Evolutionary conservation across 192 early-diverging fungal genomes (phyloP).

Genomic region (Mortierella alpina): DNA sequence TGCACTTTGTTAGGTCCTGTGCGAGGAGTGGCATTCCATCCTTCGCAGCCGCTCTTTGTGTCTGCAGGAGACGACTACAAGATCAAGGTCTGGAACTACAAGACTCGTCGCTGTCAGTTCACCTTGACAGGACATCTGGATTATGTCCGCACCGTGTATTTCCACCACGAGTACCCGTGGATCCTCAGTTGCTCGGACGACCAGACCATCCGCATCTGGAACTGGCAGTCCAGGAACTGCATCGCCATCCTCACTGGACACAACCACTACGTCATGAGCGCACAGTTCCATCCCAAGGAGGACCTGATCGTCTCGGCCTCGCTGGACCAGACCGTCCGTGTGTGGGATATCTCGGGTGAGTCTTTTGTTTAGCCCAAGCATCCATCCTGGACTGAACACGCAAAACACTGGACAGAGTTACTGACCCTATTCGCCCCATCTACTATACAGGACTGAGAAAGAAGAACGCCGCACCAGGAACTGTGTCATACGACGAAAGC

Average conservation of each 20-base stretch:
- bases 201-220: slow-evolving; percentile 99
- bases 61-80: slow-evolving; percentile 99
- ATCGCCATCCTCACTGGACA: slow-evolving; percentile 98
- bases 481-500: slow-evolving; percentile 65
- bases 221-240: slow-evolving; percentile 99
- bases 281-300: slow-evolving; percentile 98
- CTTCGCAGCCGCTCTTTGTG: slow-evolving; percentile 95
- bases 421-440: no score
- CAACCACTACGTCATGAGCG: slow-evolving; percentile 99
- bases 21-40: slow-evolving; percentile 97
- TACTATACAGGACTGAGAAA: slow-evolving; percentile 54
- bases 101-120: slow-evolving; percentile 94
- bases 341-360: slow-evolving; percentile 98
- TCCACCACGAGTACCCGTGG: slow-evolving; percentile 99
- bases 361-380: neutral
- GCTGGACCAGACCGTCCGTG: slow-evolving; percentile 95
- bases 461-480: slow-evolving; percentile 80
- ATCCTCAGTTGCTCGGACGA: slow-evolving; percentile 97
- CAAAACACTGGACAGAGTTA: no score
- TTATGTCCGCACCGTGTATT: slow-evolving; percentile 96
- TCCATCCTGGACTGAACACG: no score
- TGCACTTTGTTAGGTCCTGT: slow-evolving; percentile 81
- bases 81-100: slow-evolving; percentile 99
- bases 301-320: slow-evolving; percentile 97
- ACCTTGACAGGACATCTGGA: slow-evolving; percentile 98